Evolutionary conservation across 192 early-diverging fungal genomes (phyloP), one percentile per base, ranked within the genome.

Genomic region (Coemansia sp.): DNA sequence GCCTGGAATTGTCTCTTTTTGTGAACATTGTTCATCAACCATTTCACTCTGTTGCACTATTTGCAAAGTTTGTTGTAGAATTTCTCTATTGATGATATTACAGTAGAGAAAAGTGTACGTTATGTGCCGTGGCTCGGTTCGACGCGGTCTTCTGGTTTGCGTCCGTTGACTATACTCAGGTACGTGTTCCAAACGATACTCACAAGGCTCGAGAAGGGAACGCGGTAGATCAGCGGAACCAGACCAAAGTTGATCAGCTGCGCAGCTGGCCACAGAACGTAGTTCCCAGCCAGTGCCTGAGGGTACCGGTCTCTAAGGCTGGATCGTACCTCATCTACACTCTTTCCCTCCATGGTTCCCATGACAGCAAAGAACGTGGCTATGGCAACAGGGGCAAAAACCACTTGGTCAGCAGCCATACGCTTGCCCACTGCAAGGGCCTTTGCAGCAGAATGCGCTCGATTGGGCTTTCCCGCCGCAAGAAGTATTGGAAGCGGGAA

Each of bases 201-300:
- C 22, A 87, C 68, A n/a, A 76, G 61, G 55, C 84, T 83, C 14
- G 83, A 82, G 63, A 90, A 86, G 4, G 88, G 88, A 22, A 88
- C 66, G 14, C 85, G 77, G 58, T 82, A 84, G 12, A 71, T 58
- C 34, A 90, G 64, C 5, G 88, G 88, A 44, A 87, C 72, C 45
- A 86, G 79, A 53, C 78, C 73, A 63, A 90, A 90, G 65, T 90
- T 90, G 10, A 90, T 57, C 17, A 84, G 52, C 59, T 90, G 88
- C 5, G 85, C 86, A 7, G 81, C 54, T n/a, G 88, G 88, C 88
- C 88, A 90, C 3, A 88, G 42, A 1, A 57, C 53, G 19, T 71
- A 71, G 47, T 71, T 71, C 3, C 68, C 61, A 0, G 27, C 47
- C 46, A 71, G 53, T 18, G 68, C 62, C 33, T 42, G 39, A 2